Evolutionary conservation across 768 basidiomycete species (phyloP), one percentile per base, ranked within the genome.

Genomic region (Suillus subluteus): DNA sequence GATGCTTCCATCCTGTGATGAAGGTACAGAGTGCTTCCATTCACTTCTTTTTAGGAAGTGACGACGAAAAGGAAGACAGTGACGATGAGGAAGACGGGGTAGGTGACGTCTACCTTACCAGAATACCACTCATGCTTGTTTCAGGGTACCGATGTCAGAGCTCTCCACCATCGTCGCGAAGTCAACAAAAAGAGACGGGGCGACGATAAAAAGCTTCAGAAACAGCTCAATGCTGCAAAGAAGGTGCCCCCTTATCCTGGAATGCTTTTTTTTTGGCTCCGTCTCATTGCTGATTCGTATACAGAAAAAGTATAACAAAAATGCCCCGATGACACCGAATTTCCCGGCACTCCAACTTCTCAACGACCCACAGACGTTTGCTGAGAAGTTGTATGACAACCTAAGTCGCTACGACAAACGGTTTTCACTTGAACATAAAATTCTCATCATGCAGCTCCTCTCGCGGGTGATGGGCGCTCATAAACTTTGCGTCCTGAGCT

Each of bases 381-480:
- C 88, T 35, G 98, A 99, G 79, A 96, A 92, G 77, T 85, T 99
- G 0, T 98, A 95, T 74, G 91, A 95, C 71, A 84, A 87, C 62
- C 81, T 99, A 50, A 88, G 88, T 71, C 85, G 83, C 54, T 89
- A 96, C 77, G 97, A 99, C 84, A 96, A 95, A 77, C 91, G 91
- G n/a, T 95, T 94, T 75, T 92, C 94, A 40, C 86, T 99, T 65
- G 96, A 98, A 72, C 98, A 99, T 83, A 98, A 98, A 80, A 91
- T 99, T 65, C 85, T 99, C 68, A 83, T 98, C 75, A 97, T 99
- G 95, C 95, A 98, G 75, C 90, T 99, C 61, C 87, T 99, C 55
- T 92, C 95, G 5, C 90, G 98, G 58, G 91, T 98, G 43, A 96
- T 95, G 88, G 94, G 94, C 37, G 81, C 86, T 2, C 96, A 99